Base-by-base conservation (phyloP, 2,329 filamentous ascomycete species). In the Nemania sp. region DNA sequence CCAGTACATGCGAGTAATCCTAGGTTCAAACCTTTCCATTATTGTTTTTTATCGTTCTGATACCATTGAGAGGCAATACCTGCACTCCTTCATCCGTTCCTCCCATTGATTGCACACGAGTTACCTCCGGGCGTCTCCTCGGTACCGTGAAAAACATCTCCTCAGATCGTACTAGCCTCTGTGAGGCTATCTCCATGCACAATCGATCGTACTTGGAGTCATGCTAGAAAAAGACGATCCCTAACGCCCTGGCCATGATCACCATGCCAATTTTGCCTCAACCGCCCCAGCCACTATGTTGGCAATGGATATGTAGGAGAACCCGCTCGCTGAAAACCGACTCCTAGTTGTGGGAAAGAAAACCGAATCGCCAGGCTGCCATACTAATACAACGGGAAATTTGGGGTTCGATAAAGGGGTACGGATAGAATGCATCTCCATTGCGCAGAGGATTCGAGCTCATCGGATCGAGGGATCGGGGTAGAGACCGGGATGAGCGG, bases 221-320 rank as follows among this genome's bases (percentile, higher is more conserved):
- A 66, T 64, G 62, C 62, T 55, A 49, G 56, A 64, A 64, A n/a
- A 57, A 55, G 59, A 50, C 48, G 48, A 60, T 49, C 49, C 55
- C 51, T 56, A 60, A 62, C 59, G 60, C 64, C 58, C 59, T 57
- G 56, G 56, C 60, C 59, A 64, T 59, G 54, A 57, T 57, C 62
- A 60, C 56, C 60, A 65, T 64, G 63, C 65, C 64, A 45, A 61
- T 64, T 64, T 50, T 63, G 58, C 59, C 60, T 62, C 61, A 59
- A 50, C 51, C 57, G 57, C 34, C 51, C 47, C 54, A 64, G 53
- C 56, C 61, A 42, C 26, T 45, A 52, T 51, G 46, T 57, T 43
- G 52, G 58, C 53, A 37, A 58, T 52, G 41, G 42, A 62, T 59
- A 58, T 56, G 49, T 58, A 59, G 62, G 47, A 61, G 63, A 66